Conservation (phyloP, 2,329 filamentous ascomycete species). For the Colletotrichum eremochloae region DNA sequence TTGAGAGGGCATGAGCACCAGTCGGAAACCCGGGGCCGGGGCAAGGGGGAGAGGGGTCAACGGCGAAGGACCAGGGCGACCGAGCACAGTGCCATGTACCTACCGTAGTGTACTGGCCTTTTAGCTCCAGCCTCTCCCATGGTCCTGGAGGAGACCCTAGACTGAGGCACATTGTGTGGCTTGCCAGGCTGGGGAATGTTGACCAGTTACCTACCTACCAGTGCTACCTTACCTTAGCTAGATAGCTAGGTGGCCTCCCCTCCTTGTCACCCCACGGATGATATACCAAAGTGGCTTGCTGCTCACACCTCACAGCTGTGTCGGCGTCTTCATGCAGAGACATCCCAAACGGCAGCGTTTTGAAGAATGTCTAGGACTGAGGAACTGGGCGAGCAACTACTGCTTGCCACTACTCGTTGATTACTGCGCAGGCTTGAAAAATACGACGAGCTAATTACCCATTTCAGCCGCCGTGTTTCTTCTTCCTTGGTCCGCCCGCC, state of each 20-base stretch:
- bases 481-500: slow-evolving; percentile 8
- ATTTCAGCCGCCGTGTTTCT: slow-evolving; percentile 8
- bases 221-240: no score
- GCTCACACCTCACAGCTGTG: background rate
- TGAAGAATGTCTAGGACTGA: background rate
- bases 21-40: slow-evolving; percentile 27
- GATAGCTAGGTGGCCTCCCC: background rate
- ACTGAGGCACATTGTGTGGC: slow-evolving; percentile 13
- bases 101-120: background rate
- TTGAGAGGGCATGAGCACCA: slow-evolving; percentile 8
- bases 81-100: background rate
- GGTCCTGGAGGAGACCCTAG: slow-evolving; percentile 20
- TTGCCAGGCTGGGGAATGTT: background rate
- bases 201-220: background rate
- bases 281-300: background rate
- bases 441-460: slow-evolving; percentile 27
- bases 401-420: background rate
- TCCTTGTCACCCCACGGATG: background rate
- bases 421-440: background rate
- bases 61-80: slow-evolving; percentile 11
- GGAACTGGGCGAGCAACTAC: background rate
- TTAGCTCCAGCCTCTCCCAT: slow-evolving; percentile 14
- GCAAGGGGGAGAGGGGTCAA: slow-evolving; percentile 4
- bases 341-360: background rate
- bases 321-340: background rate